A percentile compares a stretch with the other conserved stretches of the same genome.
These are phyloP conservation scores for Croton laevigatus DNA, from an alignment of 441 rosid genomes.

Conservation along the genomic window DNA sequence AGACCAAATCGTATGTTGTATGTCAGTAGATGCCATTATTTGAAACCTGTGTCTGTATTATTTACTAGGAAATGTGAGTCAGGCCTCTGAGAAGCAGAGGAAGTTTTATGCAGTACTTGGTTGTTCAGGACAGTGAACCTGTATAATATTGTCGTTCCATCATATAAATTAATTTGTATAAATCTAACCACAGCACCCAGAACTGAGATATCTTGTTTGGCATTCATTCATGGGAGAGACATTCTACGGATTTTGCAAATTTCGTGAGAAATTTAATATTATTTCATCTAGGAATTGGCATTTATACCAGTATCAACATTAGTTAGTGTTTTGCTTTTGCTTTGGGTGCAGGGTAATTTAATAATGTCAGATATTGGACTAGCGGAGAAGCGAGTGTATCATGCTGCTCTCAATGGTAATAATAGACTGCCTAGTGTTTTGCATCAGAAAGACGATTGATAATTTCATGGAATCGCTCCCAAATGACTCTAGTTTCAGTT, in stretches of 20 bases:
- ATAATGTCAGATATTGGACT: conserved; percentile 81
- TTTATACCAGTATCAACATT: not conserved
- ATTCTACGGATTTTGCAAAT: conserved; percentile 1
- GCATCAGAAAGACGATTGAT: conserved; percentile 98
- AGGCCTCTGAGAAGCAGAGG: not conserved
- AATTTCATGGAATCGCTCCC: conserved; percentile 58
- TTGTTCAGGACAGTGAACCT: not conserved
- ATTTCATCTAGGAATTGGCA: not conserved
- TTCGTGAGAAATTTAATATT: not conserved
- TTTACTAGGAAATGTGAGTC: too few species aligned
- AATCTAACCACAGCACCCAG: not conserved
- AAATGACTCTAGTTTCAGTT: conserved; percentile 38
- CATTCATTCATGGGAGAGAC: not conserved
- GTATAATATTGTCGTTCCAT: not conserved
- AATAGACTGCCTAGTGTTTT: conserved; percentile 91
- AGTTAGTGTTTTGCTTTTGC: conserved; percentile 10
- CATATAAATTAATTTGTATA: not conserved
- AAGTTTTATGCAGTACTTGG: not conserved
- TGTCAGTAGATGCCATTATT: too few species aligned
- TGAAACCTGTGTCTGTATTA: not conserved
- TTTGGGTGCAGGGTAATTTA: conserved; percentile 70
- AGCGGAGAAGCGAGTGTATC: conserved; percentile 94
- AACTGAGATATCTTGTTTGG: not conserved
- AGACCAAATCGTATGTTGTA: too few species aligned
- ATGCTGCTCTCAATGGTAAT: conserved; percentile 98